Evolutionary conservation across 1,284 basidiomycete genomes (phyloP), one percentile per base, ranked within the genome.

Genomic region (Meira nashicola): DNA sequence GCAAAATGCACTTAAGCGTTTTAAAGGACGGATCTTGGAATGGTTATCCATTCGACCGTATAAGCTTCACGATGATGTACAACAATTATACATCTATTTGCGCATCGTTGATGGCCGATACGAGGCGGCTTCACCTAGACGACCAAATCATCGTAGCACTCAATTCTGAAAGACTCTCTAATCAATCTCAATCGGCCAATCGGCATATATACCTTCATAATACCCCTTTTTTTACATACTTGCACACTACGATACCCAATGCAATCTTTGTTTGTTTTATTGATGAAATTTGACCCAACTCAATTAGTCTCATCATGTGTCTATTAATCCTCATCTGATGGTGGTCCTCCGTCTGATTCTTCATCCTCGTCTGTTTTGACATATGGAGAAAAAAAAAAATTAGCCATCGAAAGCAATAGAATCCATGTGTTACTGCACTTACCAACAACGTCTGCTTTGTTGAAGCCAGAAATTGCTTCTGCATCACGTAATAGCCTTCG

Each of bases 331-430:
- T 53, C 50, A 39, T 53, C 50, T 39, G 50, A 53, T n/a, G 50
- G 50, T 39, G 50, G 50, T 17, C 50, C 50, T 53, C 6, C 50
- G 17, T 53, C 50, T 53, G 50, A 53, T 28, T 53, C 50, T 6
- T 53, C 50, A 23, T 53, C 50, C 23, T 53, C 50, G 28, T 53
- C 50, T 53, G 14, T 11, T 37, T 10, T 8, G 8, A 52, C 8
- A 52, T 52, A 33, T 10, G 17, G 10, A 33, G 38, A 52, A 39
- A n/a, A 8, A 25, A 19, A 19, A 52, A n/a, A n/a, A 12, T 10
- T 10, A 48, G 12, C 14, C 17, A 19, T 52, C 21, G 7, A 25
- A 33, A 28, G 28, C 6, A 37, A 41, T 4, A 3, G 12, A n/a
- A 53, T 37, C 3, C 37, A 38, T 53, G 2, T 23, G 6, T 38